Evolutionary conservation across 352 stramenopile species (phyloP).

Genomic region (Globisporangium alternatum): DNA sequence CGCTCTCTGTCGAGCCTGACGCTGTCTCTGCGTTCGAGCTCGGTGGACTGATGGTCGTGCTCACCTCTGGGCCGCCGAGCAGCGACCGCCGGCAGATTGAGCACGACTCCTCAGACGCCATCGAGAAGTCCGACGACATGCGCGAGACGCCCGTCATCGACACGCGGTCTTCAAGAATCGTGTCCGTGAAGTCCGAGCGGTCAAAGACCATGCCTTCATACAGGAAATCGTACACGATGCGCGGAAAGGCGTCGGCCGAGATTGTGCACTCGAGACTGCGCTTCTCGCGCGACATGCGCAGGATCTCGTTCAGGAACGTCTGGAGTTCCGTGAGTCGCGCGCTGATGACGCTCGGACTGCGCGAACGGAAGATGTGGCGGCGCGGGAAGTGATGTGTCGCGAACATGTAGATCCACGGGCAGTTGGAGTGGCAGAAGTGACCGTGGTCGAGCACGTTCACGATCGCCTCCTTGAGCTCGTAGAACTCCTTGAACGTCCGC

Average conservation of each 20-base stretch:
- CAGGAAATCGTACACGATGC: slow-evolving; percentile 76
- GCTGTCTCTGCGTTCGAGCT: slow-evolving; percentile 21
- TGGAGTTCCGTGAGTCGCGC: slow-evolving; percentile 55
- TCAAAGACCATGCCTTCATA: slow-evolving; percentile 84
- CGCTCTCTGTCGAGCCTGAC: slow-evolving; percentile 19
- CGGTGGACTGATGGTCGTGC: slow-evolving; percentile 35
- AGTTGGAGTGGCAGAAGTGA: slow-evolving; percentile 78
- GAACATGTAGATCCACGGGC: slow-evolving; percentile 84
- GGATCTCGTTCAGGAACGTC: slow-evolving; percentile 62
- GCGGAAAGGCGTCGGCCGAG: slow-evolving; percentile 53
- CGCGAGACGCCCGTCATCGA: slow-evolving; percentile 24
- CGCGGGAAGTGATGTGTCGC: slow-evolving; percentile 74
- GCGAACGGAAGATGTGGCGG: slow-evolving; percentile 69
- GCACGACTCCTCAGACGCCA: slow-evolving; percentile 33
- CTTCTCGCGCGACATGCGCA: slow-evolving; percentile 62
- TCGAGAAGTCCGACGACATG: slow-evolving; percentile 19
- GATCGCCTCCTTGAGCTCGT: slow-evolving; percentile 72
- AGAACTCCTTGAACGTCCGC: slow-evolving; percentile 74
- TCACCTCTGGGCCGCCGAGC: slow-evolving; percentile 23
- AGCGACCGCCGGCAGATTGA: slow-evolving; percentile 54
- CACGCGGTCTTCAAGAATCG: slow-evolving; percentile 52
- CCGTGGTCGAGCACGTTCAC: slow-evolving; percentile 61
- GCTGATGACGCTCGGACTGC: slow-evolving; percentile 62
- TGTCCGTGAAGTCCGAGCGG: slow-evolving; percentile 58
- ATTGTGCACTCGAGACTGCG: slow-evolving; percentile 57